Conservation (phyloP, 2,329 filamentous ascomycete genomes). For the Penicillium sp. region DNA sequence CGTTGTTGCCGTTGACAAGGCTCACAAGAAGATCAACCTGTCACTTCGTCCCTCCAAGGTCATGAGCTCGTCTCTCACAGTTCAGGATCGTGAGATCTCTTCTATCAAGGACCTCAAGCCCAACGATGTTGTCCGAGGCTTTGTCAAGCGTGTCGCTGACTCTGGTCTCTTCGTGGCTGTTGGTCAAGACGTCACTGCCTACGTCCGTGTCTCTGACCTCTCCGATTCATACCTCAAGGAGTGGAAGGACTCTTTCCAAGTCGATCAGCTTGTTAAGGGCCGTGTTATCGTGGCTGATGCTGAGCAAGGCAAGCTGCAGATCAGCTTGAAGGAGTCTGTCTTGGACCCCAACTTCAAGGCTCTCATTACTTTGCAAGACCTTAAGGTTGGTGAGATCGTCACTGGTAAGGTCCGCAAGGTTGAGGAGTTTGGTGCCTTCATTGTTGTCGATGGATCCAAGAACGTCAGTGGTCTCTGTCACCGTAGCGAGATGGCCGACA, state of each 20-base stretch:
- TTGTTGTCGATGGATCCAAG: slow-evolving; percentile 80
- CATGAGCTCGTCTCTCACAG: slow-evolving; percentile 76
- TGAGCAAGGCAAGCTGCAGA: slow-evolving; percentile 69
- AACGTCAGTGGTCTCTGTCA: slow-evolving; percentile 95
- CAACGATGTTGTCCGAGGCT: slow-evolving; percentile 82
- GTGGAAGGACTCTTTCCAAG: slow-evolving; percentile 86
- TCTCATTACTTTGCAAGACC: slow-evolving; percentile 70
- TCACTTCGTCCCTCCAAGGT: slow-evolving; percentile 86
- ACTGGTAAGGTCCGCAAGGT: slow-evolving; percentile 92
- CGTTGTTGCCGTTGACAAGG: slow-evolving; percentile 73
- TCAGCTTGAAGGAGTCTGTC: slow-evolving; percentile 84
- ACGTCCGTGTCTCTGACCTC: slow-evolving; percentile 82
- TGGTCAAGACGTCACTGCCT: slow-evolving; percentile 76
- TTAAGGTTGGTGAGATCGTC: slow-evolving; percentile 76
- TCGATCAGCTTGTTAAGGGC: slow-evolving; percentile 88
- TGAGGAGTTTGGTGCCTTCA: slow-evolving; percentile 92
- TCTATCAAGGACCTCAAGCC: slow-evolving; percentile 68
- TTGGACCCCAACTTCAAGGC: slow-evolving; percentile 77
- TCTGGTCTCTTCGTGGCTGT: slow-evolving; percentile 86
- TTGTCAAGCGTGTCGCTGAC: slow-evolving; percentile 85
- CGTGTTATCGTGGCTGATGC: slow-evolving; percentile 74
- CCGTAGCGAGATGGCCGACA: slow-evolving; percentile 86
- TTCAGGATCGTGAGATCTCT: slow-evolving; percentile 78
- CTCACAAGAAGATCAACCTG: slow-evolving; percentile 80
- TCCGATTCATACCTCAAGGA: slow-evolving; percentile 92